Conservation (phyloP, 306 rosid genomes). For the Biancaea sappan region DNA sequence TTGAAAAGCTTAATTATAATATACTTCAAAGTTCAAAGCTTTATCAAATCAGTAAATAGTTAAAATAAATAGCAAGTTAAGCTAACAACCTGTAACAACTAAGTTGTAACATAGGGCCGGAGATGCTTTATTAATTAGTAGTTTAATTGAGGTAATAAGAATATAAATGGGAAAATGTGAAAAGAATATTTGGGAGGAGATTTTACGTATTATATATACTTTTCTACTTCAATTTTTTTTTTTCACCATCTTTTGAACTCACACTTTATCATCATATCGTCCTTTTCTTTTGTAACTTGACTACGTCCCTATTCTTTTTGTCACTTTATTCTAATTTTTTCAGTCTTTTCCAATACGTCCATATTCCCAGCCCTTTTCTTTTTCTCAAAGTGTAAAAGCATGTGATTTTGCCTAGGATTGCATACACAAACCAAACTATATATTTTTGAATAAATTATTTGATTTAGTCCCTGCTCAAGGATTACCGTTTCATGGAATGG, state of each 20-base stretch:
- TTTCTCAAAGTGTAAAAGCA: conserved; percentile 61
- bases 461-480: too few relatives aligned
- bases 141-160: not conserved
- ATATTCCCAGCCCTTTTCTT: conserved; percentile 47
- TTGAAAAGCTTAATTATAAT: conserved; percentile 41
- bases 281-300: conserved; percentile 44
- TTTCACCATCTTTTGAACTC: not conserved
- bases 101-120: not conserved
- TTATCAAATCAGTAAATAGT: conserved; percentile 40
- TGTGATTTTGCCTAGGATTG: conserved; percentile 45
- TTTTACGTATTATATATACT: not conserved
- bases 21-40: conserved; percentile 30
- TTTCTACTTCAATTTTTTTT: not conserved
- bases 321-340: conserved; percentile 43
- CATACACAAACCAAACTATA: conserved; percentile 43
- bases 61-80: conserved; percentile 27
- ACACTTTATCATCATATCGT: conserved; percentile 7
- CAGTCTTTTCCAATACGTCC: conserved; percentile 49
- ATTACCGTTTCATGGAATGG: too few relatives aligned
- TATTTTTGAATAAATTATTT: too few relatives aligned
- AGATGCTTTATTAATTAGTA: not conserved
- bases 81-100: not conserved
- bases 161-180: not conserved
- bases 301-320: conserved; percentile 38
- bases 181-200: not conserved